These are phyloP conservation scores for Rosellinia necatrix DNA, from an alignment of 2,329 filamentous ascomycete species.

Conservation along the genomic window DNA sequence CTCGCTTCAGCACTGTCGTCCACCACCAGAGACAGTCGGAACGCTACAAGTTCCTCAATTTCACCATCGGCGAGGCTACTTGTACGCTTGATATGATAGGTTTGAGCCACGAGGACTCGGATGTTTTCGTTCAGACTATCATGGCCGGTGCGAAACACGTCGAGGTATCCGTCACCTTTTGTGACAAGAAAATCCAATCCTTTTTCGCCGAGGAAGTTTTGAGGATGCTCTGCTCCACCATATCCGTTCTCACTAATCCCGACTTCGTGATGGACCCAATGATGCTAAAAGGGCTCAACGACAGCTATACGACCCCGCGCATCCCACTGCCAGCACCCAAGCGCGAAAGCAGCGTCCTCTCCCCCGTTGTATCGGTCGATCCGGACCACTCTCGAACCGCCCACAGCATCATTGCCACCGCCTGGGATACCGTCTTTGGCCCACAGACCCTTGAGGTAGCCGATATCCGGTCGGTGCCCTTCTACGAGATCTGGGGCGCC, in stretches of 20 bases:
- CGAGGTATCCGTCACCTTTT: slow-evolving; percentile 52
- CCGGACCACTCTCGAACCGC: slow-evolving; percentile 48
- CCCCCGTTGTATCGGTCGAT: slow-evolving; percentile 41
- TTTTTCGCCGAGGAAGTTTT: slow-evolving; percentile 52
- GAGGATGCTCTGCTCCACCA: slow-evolving; percentile 50
- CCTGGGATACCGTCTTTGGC: slow-evolving; percentile 52
- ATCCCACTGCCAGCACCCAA: slow-evolving; percentile 47
- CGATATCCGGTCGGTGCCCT: slow-evolving; percentile 51
- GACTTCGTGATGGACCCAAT: slow-evolving; percentile 53
- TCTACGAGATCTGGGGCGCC: slow-evolving; percentile 57
- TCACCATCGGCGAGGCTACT: slow-evolving; percentile 51
- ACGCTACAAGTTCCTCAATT: slow-evolving; percentile 44
- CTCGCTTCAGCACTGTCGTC: slow-evolving; percentile 58
- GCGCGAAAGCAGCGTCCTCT: slow-evolving; percentile 29
- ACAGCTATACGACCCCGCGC: slow-evolving; percentile 44
- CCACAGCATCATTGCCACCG: slow-evolving; percentile 47
- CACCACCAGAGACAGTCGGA: slow-evolving; percentile 54
- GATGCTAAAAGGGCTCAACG: slow-evolving; percentile 49
- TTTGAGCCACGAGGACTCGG: slow-evolving; percentile 48
- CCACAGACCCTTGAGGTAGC: slow-evolving; percentile 46
- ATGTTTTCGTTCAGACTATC: slow-evolving; percentile 52
- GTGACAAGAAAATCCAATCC: slow-evolving; percentile 48
- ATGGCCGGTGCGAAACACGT: slow-evolving; percentile 44
- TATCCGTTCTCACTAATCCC: slow-evolving; percentile 52
- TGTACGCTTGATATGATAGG: slow-evolving; percentile 52